A percentile compares a stretch with the other conserved stretches of the same genome.
Conservation (phyloP, 2,329 filamentous ascomycete genomes). For the Mariannaea elegans region DNA sequence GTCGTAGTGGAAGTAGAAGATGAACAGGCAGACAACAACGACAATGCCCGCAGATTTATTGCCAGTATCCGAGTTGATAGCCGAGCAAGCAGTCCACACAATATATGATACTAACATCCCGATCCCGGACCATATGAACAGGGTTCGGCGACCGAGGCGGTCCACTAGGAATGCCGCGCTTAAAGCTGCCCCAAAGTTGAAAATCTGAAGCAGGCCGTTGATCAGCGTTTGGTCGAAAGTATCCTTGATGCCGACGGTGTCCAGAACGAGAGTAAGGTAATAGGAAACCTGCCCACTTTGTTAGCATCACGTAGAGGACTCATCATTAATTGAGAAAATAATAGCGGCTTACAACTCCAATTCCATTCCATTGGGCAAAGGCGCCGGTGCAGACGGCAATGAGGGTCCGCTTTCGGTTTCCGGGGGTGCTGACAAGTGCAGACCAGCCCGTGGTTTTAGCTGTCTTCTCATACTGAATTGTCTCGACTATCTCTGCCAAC, state of each 20-base stretch:
- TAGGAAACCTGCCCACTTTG: slow-evolving; percentile 41
- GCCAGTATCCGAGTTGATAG: slow-evolving; percentile 41
- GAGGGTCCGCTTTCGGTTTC: slow-evolving; percentile 45
- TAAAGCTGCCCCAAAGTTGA: slow-evolving; percentile 49
- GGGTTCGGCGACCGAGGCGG: slow-evolving; percentile 51
- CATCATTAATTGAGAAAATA: neutral
- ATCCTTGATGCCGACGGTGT: slow-evolving; percentile 50
- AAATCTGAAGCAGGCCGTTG: slow-evolving; percentile 52
- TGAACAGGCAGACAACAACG: slow-evolving; percentile 58
- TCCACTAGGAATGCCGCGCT: slow-evolving; percentile 51
- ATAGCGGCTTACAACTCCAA: slow-evolving; percentile 32
- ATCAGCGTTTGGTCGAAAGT: slow-evolving; percentile 51
- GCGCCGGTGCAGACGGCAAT: slow-evolving; percentile 38
- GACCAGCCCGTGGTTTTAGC: slow-evolving; percentile 44
- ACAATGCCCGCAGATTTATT: slow-evolving; percentile 49
- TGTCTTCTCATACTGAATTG: slow-evolving; percentile 40
- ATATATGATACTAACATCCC: slow-evolving; percentile 50
- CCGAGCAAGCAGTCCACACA: slow-evolving; percentile 51
- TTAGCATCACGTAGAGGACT: neutral
- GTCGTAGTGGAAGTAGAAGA: slow-evolving; percentile 56
- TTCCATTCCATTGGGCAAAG: slow-evolving; percentile 45
- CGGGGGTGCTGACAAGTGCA: slow-evolving; percentile 44
- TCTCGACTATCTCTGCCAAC: slow-evolving; percentile 51
- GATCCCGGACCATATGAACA: slow-evolving; percentile 48
- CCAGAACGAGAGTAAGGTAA: slow-evolving; percentile 50